These are phyloP conservation scores for Aspergillus novoparasiticus DNA, from an alignment of 2,329 filamentous ascomycete genomes.

Conservation along the genomic window DNA sequence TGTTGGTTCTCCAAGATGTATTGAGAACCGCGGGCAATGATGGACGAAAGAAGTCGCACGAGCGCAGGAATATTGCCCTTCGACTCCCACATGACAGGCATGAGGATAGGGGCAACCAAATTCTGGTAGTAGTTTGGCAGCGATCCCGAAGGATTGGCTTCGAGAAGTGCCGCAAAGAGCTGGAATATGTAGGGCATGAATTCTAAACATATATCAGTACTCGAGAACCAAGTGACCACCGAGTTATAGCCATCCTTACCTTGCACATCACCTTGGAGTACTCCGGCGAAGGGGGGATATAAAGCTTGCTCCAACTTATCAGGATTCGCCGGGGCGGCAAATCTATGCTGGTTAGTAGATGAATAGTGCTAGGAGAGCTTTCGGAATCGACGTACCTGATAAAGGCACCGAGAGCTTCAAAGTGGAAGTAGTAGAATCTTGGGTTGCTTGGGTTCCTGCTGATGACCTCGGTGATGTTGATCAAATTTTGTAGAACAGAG, in stretches of 20 bases:
- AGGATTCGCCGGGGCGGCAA: slow-evolving; percentile 68
- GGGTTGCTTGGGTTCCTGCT: slow-evolving; percentile 95
- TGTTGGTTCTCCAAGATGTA: slow-evolving; percentile 78
- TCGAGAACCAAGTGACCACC: not conserved
- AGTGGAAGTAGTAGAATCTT: slow-evolving; percentile 97
- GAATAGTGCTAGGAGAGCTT: not conserved
- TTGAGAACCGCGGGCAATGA: slow-evolving; percentile 75
- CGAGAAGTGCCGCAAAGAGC: slow-evolving; percentile 85
- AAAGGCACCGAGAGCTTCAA: slow-evolving; percentile 88
- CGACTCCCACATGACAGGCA: slow-evolving; percentile 84
- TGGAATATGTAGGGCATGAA: slow-evolving; percentile 98
- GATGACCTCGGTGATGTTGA: slow-evolving; percentile 89
- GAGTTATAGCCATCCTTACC: slow-evolving; percentile 51
- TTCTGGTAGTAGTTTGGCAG: slow-evolving; percentile 80
- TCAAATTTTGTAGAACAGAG: slow-evolving; percentile 77
- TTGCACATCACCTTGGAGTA: slow-evolving; percentile 80
- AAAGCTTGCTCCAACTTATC: slow-evolving; percentile 76
- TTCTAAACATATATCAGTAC: slow-evolving; percentile 58
- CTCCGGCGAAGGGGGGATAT: slow-evolving; percentile 78
- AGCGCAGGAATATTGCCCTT: slow-evolving; percentile 92
- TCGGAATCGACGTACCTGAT: slow-evolving; percentile 60
- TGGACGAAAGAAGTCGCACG: slow-evolving; percentile 78
- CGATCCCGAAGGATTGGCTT: slow-evolving; percentile 77
- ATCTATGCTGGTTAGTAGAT: slow-evolving; percentile 44
- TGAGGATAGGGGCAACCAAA: slow-evolving; percentile 76